Evolutionary conservation across 108 stramenopile genomes (phyloP).

Genomic region (Pinguiococcus pyrenoidosus): DNA sequence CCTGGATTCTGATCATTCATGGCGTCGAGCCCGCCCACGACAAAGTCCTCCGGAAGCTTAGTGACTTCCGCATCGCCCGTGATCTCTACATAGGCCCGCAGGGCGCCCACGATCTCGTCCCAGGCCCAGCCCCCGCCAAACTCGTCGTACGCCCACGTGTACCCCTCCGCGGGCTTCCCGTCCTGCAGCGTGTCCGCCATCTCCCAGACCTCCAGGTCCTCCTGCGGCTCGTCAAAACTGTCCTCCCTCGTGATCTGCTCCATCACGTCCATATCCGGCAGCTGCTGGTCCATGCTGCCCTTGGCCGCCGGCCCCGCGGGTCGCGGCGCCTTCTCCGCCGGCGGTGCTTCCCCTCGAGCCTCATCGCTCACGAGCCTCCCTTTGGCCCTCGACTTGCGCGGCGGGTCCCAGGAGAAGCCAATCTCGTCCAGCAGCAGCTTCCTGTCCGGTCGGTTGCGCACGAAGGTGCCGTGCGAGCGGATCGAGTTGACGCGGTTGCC

Average conservation of each 20-base stretch:
- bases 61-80: too few relatives aligned
- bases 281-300: neutral
- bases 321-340: neutral
- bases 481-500: slow-evolving; percentile 76
- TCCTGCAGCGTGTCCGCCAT: slow-evolving; percentile 23
- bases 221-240: neutral
- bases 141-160: slow-evolving; percentile 69
- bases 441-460: slow-evolving; percentile 51
- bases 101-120: slow-evolving; percentile 70
- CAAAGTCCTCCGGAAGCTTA: too few relatives aligned
- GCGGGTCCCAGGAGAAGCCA: slow-evolving; percentile 35
- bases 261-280: neutral
- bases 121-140: slow-evolving; percentile 69
- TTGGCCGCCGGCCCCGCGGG: too few relatives aligned
- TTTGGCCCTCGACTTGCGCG: neutral
- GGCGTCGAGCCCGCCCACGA: too few relatives aligned
- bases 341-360: neutral
- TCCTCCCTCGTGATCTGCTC: too few relatives aligned
- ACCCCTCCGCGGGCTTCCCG: slow-evolving; percentile 45
- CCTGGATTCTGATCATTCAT: too few relatives aligned
- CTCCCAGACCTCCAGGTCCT: neutral
- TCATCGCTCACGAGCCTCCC: neutral
- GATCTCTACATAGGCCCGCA: too few relatives aligned
- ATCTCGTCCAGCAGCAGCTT: slow-evolving; percentile 51
- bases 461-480: slow-evolving; percentile 68